These are phyloP conservation scores for Pseudevernia furfuracea DNA, from an alignment of 495 filamentous ascomycete genomes.

Conservation along the genomic window DNA sequence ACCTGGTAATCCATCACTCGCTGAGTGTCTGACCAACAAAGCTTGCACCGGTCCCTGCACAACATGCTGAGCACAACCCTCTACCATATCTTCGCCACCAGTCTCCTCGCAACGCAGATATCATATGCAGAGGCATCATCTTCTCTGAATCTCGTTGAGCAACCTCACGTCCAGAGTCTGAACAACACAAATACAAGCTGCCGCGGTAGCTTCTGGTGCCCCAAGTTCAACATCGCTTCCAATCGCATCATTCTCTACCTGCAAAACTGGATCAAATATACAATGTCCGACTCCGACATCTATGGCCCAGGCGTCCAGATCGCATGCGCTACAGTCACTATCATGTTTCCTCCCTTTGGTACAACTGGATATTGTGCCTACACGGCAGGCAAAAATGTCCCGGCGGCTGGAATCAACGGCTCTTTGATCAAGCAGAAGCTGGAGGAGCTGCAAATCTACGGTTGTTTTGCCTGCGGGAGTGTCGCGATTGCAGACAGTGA, in stretches of 20 bases:
- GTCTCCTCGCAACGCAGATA: neutral
- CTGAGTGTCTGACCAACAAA: neutral
- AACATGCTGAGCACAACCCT: neutral
- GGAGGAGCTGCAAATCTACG: neutral
- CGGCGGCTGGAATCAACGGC: neutral
- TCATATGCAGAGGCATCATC: neutral
- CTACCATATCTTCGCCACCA: neutral
- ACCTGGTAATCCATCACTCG: neutral
- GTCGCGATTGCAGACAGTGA: neutral
- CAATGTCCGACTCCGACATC: neutral
- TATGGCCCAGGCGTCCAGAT: neutral
- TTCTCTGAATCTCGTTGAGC: neutral
- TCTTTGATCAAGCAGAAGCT: neutral
- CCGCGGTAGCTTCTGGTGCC: neutral
- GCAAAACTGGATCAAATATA: neutral
- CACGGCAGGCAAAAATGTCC: neutral
- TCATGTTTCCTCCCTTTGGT: neutral
- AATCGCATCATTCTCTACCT: neutral
- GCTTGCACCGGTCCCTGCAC: neutral
- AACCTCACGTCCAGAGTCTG: neutral
- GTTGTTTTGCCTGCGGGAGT: neutral
- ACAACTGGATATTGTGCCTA: neutral
- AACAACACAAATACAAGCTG: neutral
- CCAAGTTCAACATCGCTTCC: neutral
- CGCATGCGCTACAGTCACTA: neutral